A percentile compares a stretch with the other conserved stretches of the same genome.
These are phyloP conservation scores for Erodium moschatum DNA, from an alignment of 441 rosid genomes.

Conservation along the genomic window DNA sequence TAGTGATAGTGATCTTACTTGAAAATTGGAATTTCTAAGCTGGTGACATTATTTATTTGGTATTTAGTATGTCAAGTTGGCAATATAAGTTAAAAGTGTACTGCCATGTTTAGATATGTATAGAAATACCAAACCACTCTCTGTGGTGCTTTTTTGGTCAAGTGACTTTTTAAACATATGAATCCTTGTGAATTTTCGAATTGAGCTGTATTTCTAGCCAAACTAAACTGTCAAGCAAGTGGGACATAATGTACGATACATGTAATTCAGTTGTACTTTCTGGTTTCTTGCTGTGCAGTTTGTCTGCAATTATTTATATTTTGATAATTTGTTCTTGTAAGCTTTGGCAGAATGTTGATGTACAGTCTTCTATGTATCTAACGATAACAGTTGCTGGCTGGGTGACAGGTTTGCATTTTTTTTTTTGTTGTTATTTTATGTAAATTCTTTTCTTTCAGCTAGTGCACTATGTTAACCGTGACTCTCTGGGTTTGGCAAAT, in stretches of 20 bases:
- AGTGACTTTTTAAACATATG: background rate
- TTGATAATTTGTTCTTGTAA: slow-evolving; percentile 1
- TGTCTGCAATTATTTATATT: background rate
- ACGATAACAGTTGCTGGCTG: slow-evolving; percentile 2
- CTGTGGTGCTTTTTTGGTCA: background rate
- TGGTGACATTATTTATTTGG: background rate
- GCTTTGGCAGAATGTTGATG: background rate
- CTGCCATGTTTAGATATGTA: background rate
- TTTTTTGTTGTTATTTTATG: slow-evolving; percentile 30
- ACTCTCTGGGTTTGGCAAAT: slow-evolving; percentile 96
- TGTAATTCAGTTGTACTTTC: slow-evolving; percentile 5
- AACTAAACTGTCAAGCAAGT: background rate
- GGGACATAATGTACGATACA: background rate
- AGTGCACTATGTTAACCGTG: slow-evolving; percentile 97
- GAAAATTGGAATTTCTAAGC: background rate
- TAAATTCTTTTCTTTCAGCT: slow-evolving; percentile 59
- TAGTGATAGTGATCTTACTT: background rate
- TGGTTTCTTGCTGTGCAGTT: slow-evolving; percentile 9
- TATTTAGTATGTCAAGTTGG: background rate
- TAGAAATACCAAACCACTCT: background rate
- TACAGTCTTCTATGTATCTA: slow-evolving; percentile 8
- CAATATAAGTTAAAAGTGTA: background rate
- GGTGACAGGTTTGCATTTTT: slow-evolving; percentile 15
- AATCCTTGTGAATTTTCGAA: background rate
- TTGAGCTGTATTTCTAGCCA: background rate